Evolutionary conservation across 345 rosid species (phyloP).

Genomic region (Gossypium raimondii): DNA sequence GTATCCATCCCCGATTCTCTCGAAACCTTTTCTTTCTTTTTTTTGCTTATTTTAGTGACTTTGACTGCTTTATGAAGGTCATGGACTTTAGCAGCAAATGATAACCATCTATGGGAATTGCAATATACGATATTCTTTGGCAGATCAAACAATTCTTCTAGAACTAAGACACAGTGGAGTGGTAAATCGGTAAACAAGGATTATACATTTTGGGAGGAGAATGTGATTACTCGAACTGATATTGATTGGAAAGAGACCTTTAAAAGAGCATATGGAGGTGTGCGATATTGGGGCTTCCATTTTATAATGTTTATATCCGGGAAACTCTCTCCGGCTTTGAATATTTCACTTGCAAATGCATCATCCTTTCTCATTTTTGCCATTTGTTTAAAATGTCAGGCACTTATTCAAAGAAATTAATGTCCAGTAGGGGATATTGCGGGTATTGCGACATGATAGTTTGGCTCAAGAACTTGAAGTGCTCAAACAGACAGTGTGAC

Average conservation of each 20-base stretch:
- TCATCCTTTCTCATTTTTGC: background rate
- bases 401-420: constrained; percentile 35
- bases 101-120: constrained; percentile 52
- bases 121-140: constrained; percentile 39
- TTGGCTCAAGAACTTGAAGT: constrained; percentile 48
- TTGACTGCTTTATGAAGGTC: constrained; percentile 44
- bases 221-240: constrained; percentile 12
- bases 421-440: constrained; percentile 60
- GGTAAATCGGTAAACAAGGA: background rate
- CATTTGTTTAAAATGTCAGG: constrained; percentile 27
- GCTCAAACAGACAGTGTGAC: constrained; percentile 27
- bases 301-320: background rate
- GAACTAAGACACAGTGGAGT: constrained; percentile 7
- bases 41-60: constrained; percentile 10
- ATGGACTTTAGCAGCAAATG: constrained; percentile 67
- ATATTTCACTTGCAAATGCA: background rate
- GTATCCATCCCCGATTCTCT: background rate
- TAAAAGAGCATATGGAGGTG: constrained; percentile 50
- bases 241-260: constrained; percentile 63
- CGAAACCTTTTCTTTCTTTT: background rate
- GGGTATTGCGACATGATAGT: constrained; percentile 44
- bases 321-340: background rate
- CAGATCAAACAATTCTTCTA: constrained; percentile 14
- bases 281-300: background rate
- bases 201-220: background rate